Base-by-base conservation (phyloP, 805 yeast genomes). In the Ogataea paraovalis region DNA sequence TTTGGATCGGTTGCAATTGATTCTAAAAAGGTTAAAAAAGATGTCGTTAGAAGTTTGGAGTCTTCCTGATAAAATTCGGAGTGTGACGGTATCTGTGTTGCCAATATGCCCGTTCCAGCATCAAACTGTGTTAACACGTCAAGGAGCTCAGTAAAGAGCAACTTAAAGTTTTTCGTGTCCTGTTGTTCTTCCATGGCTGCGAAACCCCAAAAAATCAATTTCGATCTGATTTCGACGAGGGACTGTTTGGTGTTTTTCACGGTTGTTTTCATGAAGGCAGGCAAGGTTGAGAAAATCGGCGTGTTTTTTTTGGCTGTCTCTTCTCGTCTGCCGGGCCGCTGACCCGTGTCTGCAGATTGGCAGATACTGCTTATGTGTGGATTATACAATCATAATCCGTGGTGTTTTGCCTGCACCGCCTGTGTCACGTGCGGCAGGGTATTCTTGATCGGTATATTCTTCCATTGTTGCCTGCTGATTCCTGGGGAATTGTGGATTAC, bases 31-130 rank as follows among this genome's bases (percentile, higher is more conserved):
- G 59, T 63, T 28, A 63, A 51, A 49, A 73, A 76, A 0, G 83
- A 71, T 1, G 64, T 64, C 22, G 72, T 66, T 19, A 83, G 72
- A 39, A 65, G 63, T 4, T 61, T 54, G 1, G 82, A 73, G 36
- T 73, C 68, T 1, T 57, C 44, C 57, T 81, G 85, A 48, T 59
- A 67, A 53, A 81, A 80, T 16, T 46, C 51, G 5, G 49, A 51
- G 2, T 62, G 61, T 3, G 59, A 51, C 8, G 86, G 85, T 43
- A 82, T 59, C 5, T 47, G 43, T 0, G 49, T 42, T 3, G 48
- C 28, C 4, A 63, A 43, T 0, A 61, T 49, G 2, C 33, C 44
- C 2, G 54, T 42, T 4, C 30, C 22, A 2, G 12, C 67, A 46
- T 65, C 70, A 28, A 63, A 9, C 5, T 43, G 44, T 3, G 43